These are phyloP conservation scores for Kluyveromyces siamensis DNA, from an alignment of 805 yeast genomes.

Conservation along the genomic window DNA sequence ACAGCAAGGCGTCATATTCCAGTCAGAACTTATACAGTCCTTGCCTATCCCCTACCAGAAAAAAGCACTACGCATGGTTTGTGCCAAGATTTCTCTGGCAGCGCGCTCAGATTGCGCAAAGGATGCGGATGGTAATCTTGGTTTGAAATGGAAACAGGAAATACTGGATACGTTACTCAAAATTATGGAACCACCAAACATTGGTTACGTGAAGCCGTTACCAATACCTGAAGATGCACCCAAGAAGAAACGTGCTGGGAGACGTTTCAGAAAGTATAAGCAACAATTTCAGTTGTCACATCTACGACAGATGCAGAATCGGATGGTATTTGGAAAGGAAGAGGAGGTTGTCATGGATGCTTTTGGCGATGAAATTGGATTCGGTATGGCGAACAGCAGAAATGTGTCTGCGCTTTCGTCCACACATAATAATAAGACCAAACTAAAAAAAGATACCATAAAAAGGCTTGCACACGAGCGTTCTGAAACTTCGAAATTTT, in stretches of 20 bases:
- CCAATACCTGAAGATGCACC: constrained; percentile 67
- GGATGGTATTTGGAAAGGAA: constrained; percentile 70
- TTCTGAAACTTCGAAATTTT: neutral
- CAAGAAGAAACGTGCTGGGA: constrained; percentile 82
- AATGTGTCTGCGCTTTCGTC: constrained; percentile 16
- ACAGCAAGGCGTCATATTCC: constrained; percentile 62
- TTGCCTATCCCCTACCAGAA: constrained; percentile 51
- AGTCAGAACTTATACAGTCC: constrained; percentile 47
- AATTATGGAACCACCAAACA: constrained; percentile 69
- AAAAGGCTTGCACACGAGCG: constrained; percentile 29
- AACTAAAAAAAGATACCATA: constrained; percentile 54
- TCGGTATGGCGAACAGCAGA: constrained; percentile 51
- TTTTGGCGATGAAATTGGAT: constrained; percentile 73
- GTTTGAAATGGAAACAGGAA: constrained; percentile 51
- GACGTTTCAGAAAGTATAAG: constrained; percentile 67
- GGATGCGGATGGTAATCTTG: constrained; percentile 40
- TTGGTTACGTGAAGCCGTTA: constrained; percentile 56
- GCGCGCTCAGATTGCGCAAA: constrained; percentile 65
- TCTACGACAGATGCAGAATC: constrained; percentile 71
- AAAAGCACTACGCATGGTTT: constrained; percentile 67
- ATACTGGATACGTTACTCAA: constrained; percentile 58
- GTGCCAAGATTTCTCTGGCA: constrained; percentile 74
- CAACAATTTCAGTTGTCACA: constrained; percentile 77
- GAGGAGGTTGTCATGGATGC: constrained; percentile 56
- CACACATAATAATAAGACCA: constrained; percentile 40